phyloP scores from a whole-genome alignment of 169 alveolate genomes.

The Neospora caninum region DNA sequence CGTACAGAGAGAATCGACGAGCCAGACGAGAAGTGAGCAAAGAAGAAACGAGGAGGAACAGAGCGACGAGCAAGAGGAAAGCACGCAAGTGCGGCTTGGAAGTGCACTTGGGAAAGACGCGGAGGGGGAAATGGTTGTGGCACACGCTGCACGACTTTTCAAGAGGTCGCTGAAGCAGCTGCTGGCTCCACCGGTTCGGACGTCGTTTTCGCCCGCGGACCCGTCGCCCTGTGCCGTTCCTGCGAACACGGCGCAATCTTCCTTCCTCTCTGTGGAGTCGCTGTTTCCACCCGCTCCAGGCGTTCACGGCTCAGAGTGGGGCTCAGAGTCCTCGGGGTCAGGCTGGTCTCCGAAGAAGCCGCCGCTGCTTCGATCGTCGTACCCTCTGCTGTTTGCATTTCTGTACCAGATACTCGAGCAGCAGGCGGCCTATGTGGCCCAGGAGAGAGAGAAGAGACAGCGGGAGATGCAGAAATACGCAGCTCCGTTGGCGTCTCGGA shows the following conservation, averaged over 20 bases:
- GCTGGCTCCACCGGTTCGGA: neutral
- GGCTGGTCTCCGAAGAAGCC: neutral
- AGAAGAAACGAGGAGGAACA: too few species aligned
- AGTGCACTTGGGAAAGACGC: neutral
- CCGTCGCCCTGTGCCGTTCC: neutral
- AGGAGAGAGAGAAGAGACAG: neutral
- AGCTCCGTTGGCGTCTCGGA: neutral
- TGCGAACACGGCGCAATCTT: neutral
- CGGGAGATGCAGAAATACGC: neutral
- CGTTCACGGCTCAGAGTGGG: neutral
- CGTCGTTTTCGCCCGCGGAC: neutral
- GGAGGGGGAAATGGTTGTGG: neutral
- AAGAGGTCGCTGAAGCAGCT: neutral
- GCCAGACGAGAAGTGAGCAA: too few species aligned
- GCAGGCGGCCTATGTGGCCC: neutral
- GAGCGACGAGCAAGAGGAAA: too few species aligned
- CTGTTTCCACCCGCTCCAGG: neutral
- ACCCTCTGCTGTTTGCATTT: slow-evolving; percentile 4
- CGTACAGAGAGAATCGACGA: too few species aligned
- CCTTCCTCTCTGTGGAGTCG: neutral
- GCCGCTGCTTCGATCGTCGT: neutral
- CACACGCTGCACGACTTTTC: neutral
- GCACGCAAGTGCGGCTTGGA: too few species aligned
- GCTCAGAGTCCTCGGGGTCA: too few species aligned
- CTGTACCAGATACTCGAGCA: neutral